Base-by-base conservation (phyloP, 345 rosid genomes). In the Salix suchowensis region DNA sequence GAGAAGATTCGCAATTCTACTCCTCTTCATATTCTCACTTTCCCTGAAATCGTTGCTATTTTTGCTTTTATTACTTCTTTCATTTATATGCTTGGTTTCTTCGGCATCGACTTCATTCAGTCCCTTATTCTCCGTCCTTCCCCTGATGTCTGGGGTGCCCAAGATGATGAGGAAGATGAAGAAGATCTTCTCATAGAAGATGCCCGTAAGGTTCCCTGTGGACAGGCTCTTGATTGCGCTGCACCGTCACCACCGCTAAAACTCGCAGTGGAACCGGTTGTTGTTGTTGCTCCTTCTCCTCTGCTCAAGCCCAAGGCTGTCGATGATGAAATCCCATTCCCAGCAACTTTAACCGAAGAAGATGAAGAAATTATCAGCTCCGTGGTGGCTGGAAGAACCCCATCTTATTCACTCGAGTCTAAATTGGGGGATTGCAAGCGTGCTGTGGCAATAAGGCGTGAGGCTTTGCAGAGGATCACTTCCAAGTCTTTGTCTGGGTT, bases 331-430 rank as follows among this genome's bases (percentile, higher is more conserved):
- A 21, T 50, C 28, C 77, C 73, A 1, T 19, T 30, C 19, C 19
- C 62, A 14, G 5, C 52, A 7, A 3, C 36, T 60, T 70, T 79
- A 48, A 55, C 9, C 28, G 64, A 48, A 4, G 77, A 81, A 37
- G 87, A 86, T 62, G 88, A 84, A 79, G 82, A 75, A 58, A 73
- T 86, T 30, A 70, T 86, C 62, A 58, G 67, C 10, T 84, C 87
- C 0, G 87, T 86, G 32, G 84, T 84, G 54, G 68, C 76, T 2
- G 88, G 88, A 2, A 69, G 66, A 6, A 76, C 26, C 1, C 85
- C 88, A 0, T 86, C 88, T 1, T 84, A 86, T 72, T 82, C 84
- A 2, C 85, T 86, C 8, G 88, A 86, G 79, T 84, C 87, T 16
- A 86, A 75, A 72, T 74, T 84, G 73, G 87, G 85, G 50, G 85